A percentile compares a stretch with the other conserved stretches of the same genome.
Evolutionary conservation across 2,329 filamentous ascomycete genomes (phyloP).

Genomic region (Sclerotinia subarctica): DNA sequence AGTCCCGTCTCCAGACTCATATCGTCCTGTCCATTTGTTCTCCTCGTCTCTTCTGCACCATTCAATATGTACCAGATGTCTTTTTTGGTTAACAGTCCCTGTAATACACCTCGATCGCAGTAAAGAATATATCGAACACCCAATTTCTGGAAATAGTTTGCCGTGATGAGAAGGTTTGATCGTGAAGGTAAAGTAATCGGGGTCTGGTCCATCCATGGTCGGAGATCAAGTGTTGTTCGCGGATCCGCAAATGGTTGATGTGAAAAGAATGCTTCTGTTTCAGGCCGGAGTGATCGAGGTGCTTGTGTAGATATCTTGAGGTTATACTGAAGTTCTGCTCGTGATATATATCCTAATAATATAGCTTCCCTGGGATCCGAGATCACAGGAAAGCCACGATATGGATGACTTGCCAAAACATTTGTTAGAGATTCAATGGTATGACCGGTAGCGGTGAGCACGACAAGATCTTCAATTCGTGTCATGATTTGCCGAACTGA

Average conservation of each 20-base stretch:
- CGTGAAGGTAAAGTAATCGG: conserved; percentile 82
- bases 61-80: conserved; percentile 94
- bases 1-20: conserved; percentile 38
- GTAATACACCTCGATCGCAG: conserved; percentile 73
- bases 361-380: conserved; percentile 72
- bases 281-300: conserved; percentile 58
- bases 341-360: conserved; percentile 88
- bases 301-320: conserved; percentile 59
- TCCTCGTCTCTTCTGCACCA: conserved; percentile 62
- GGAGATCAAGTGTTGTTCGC: conserved; percentile 73
- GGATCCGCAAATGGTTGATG: conserved; percentile 81
- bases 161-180: conserved; percentile 76
- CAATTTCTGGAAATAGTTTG: conserved; percentile 91
- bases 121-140: conserved; percentile 89
- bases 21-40: conserved; percentile 40
- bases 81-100: conserved; percentile 92
- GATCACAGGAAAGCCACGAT: conserved; percentile 90
- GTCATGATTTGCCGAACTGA: conserved; percentile 90
- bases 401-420: conserved; percentile 70
- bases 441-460: conserved; percentile 83
- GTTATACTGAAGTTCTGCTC: conserved; percentile 83
- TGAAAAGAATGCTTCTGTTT: conserved; percentile 79
- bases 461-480: conserved; percentile 80
- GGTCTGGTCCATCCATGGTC: conserved; percentile 99
- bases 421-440: conserved; percentile 72